phyloP scores from a whole-genome alignment of 2,329 filamentous ascomycete genomes.

The Anthostomella pinea region DNA sequence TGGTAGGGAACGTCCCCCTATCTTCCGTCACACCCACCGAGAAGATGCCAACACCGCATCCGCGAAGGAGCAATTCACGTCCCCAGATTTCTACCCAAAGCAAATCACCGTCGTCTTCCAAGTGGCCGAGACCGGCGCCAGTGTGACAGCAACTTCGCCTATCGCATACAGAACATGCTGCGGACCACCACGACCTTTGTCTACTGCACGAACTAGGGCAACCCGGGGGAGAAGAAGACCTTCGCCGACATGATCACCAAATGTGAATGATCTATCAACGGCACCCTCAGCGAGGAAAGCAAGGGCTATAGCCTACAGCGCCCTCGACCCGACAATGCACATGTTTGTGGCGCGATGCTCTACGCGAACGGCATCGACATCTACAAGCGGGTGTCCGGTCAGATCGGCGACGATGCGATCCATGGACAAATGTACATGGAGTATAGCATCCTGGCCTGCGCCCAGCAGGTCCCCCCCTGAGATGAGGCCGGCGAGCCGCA shows the following conservation, averaged over 20 bases:
- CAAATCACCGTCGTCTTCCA: constrained; percentile 38
- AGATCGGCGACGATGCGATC: constrained; percentile 21
- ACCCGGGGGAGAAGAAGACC: too few species aligned
- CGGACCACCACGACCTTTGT: constrained; percentile 37
- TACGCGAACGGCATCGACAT: constrained; percentile 35
- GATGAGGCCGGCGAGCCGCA: constrained; percentile 26
- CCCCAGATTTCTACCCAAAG: constrained; percentile 25
- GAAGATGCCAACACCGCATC: constrained; percentile 6
- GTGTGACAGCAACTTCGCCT: constrained; percentile 38
- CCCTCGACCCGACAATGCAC: constrained; percentile 37
- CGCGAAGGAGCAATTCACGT: constrained; percentile 17
- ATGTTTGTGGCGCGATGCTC: constrained; percentile 40
- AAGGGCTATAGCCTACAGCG: constrained; percentile 33
- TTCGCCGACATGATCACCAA: too few species aligned
- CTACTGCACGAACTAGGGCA: too few species aligned
- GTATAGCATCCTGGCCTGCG: constrained; percentile 29
- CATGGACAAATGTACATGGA: constrained; percentile 29
- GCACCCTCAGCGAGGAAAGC: too few species aligned
- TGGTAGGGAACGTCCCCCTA: background rate
- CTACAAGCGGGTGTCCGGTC: constrained; percentile 35
- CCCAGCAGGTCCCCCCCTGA: constrained; percentile 28
- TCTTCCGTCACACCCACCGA: constrained; percentile 2
- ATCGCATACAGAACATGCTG: constrained; percentile 35
- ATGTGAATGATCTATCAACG: too few species aligned
- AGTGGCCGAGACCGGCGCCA: constrained; percentile 37